These are phyloP conservation scores for Pascua sp. DNA, from an alignment of 1,284 basidiomycete genomes.

Conservation along the genomic window DNA sequence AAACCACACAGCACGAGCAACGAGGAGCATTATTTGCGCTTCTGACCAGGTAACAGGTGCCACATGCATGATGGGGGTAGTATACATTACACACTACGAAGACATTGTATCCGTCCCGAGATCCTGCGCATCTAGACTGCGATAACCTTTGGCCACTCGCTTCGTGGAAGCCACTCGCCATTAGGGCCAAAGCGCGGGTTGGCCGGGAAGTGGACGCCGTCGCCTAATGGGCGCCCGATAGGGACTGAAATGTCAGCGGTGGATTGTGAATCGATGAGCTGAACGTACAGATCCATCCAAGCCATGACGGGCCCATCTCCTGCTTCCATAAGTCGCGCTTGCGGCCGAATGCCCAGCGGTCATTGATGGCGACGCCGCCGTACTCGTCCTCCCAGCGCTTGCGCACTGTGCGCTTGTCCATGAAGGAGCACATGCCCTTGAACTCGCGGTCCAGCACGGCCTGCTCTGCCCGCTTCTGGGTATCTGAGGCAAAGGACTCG, in stretches of 20 bases:
- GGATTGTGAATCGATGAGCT: background rate
- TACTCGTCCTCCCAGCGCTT: conserved; percentile 43
- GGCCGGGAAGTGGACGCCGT: conserved; percentile 38
- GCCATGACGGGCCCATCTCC: conserved; percentile 39
- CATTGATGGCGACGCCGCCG: conserved; percentile 38
- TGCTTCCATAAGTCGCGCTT: conserved; percentile 31
- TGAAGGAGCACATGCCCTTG: conserved; percentile 7
- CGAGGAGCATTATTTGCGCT: background rate
- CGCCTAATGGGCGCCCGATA: conserved; percentile 38
- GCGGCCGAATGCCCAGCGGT: conserved; percentile 41
- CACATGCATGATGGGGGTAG: background rate
- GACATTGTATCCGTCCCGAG: no score
- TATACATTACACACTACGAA: background rate
- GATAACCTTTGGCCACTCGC: conserved; percentile 39
- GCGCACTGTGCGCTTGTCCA: conserved; percentile 1
- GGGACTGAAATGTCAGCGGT: conserved; percentile 32
- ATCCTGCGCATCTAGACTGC: background rate
- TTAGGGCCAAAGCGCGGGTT: conserved; percentile 46
- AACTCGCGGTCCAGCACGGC: conserved; percentile 32
- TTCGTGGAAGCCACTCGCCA: conserved; percentile 44
- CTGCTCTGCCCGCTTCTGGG: conserved; percentile 39
- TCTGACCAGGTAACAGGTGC: background rate
- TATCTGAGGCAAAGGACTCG: conserved; percentile 37
- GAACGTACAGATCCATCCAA: conserved; percentile 46
- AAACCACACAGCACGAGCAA: background rate